Evolutionary conservation across 2,329 filamentous ascomycete genomes (phyloP).

Genomic region (Alternaria brassicae): DNA sequence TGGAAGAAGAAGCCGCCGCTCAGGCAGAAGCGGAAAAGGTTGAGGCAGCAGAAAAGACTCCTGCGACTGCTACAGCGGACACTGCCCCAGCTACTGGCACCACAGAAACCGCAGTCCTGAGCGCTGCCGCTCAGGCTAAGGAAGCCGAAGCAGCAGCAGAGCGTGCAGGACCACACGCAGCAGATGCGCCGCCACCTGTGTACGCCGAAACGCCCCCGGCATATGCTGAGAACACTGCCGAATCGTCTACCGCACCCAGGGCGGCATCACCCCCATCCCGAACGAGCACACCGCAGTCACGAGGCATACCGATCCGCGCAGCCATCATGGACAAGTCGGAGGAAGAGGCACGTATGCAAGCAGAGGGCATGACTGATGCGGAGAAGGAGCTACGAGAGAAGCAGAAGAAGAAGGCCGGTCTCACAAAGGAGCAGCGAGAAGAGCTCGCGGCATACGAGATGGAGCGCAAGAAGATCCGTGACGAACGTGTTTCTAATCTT

Average conservation of each 20-base stretch:
- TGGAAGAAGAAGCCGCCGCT: conserved; percentile 71
- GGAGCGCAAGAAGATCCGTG: conserved; percentile 81
- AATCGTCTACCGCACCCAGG: conserved; percentile 37
- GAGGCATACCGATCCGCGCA: conserved; percentile 75
- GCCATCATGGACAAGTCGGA: conserved; percentile 89
- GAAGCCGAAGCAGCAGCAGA: conserved; percentile 53
- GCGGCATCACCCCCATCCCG: conserved; percentile 50
- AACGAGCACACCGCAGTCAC: conserved; percentile 59
- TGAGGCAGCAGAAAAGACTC: conserved; percentile 31
- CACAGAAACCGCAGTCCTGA: conserved; percentile 22
- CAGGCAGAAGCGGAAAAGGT: conserved; percentile 53
- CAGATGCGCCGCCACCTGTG: conserved; percentile 45
- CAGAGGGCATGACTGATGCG: conserved; percentile 71
- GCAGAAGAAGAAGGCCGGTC: conserved; percentile 86
- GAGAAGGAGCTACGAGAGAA: conserved; percentile 79
- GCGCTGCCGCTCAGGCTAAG: conserved; percentile 52
- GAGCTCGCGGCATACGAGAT: conserved; percentile 87
- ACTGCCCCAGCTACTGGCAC: conserved; percentile 14
- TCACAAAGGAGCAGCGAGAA: conserved; percentile 92
- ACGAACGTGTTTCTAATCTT: conserved; percentile 88
- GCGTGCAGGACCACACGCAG: conserved; percentile 42
- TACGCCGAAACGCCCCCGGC: conserved; percentile 48
- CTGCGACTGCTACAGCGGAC: conserved; percentile 22
- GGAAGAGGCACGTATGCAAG: conserved; percentile 72
- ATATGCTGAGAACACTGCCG: conserved; percentile 56